phyloP scores from a whole-genome alignment of 306 rosid species.

The Casuarina cunninghamiana region DNA sequence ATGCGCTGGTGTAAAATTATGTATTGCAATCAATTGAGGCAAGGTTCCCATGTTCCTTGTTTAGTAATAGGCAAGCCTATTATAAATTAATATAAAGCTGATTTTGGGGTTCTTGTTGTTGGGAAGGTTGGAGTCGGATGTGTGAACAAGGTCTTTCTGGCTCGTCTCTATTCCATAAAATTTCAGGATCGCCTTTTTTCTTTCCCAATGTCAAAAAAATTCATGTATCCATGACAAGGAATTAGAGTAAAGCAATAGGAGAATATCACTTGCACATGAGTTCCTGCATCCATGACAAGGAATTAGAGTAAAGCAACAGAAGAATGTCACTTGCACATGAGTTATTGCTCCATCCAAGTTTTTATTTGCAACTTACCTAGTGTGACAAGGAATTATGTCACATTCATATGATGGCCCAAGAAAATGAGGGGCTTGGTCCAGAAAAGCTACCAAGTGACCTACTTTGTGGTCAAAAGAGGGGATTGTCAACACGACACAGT shows the following conservation, averaged over 20 bases:
- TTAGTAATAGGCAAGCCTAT: conserved; percentile 29
- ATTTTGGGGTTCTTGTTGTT: conserved; percentile 32
- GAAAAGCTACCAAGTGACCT: too few relatives aligned
- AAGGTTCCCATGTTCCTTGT: conserved; percentile 19
- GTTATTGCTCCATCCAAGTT: too few relatives aligned
- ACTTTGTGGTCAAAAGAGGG: too few relatives aligned
- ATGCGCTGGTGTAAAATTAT: conserved; percentile 26
- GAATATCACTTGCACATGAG: too few relatives aligned
- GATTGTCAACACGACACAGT: too few relatives aligned
- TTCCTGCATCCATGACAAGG: too few relatives aligned
- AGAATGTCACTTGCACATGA: too few relatives aligned
- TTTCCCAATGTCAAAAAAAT: conserved; percentile 86
- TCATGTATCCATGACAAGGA: conserved; percentile 42
- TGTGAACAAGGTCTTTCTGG: conserved; percentile 88
- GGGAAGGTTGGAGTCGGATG: conserved; percentile 51
- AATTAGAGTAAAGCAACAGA: too few relatives aligned
- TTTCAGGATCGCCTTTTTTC: conserved; percentile 82
- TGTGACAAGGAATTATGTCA: too few relatives aligned
- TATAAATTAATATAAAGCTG: conserved; percentile 26
- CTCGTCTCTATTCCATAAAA: conserved; percentile 90
- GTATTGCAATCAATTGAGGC: conserved; percentile 34
- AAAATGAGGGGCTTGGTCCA: too few relatives aligned
- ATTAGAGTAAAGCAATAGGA: not conserved
- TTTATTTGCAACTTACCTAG: too few relatives aligned
- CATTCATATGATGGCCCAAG: too few relatives aligned